Percentiles rank a stretch among this genome's conserved stretches.
Evolutionary conservation across 179 eudicot species (phyloP).

Genomic region (Sideroxylon spinosum): DNA sequence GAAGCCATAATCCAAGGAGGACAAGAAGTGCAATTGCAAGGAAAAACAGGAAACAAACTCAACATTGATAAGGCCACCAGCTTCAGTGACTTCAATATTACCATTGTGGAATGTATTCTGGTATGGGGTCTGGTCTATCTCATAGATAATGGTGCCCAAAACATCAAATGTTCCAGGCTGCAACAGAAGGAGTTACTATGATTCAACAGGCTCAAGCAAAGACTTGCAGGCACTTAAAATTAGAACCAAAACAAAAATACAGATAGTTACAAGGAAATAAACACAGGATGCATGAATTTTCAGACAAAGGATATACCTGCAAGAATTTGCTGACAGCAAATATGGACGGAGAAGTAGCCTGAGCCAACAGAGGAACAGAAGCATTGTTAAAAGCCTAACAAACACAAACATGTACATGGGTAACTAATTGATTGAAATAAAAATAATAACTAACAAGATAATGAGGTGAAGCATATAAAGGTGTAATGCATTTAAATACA

Average conservation of each 20-base stretch:
- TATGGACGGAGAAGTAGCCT: conserved; percentile 77
- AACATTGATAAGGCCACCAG: conserved; percentile 66
- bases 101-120: conserved; percentile 90
- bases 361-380: conserved; percentile 77
- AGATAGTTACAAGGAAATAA: neutral
- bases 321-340: conserved; percentile 89
- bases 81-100: conserved; percentile 80
- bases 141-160: conserved; percentile 75
- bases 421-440: neutral
- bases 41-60: conserved; percentile 76
- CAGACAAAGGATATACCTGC: conserved; percentile 45
- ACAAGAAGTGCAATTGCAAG: conserved; percentile 65
- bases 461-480: neutral
- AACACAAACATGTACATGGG: neutral
- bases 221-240: neutral
- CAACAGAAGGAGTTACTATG: conserved; percentile 18
- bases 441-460: neutral
- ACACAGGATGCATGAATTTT: neutral
- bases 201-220: neutral
- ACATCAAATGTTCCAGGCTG: conserved; percentile 91
- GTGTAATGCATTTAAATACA: neutral
- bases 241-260: neutral
- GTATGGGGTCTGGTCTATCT: conserved; percentile 69
- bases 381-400: conserved; percentile 64
- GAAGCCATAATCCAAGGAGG: conserved; percentile 72